Base-by-base conservation (phyloP, 2,329 filamentous ascomycete species). In the Sporothrix inflata region DNA sequence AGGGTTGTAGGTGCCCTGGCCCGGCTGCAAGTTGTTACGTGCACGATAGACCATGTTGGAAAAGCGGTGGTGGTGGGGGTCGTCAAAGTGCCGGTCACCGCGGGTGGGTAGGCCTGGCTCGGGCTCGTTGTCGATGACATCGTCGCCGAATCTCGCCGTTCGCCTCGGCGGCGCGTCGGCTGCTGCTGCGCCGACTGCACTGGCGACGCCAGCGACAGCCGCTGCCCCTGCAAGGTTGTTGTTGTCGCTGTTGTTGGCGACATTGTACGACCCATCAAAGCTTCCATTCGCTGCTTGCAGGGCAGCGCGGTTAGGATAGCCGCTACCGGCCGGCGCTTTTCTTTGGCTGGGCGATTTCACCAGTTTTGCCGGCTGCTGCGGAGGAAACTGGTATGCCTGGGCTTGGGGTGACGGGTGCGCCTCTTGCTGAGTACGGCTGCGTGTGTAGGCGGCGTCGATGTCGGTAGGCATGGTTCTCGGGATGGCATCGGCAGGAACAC, bases 1-100 rank as follows among this genome's bases (percentile, higher is more conserved):
- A 4, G 87, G 83, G 40, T 88, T 81, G 78, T 92, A 93, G 49
- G 87, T 79, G 19, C 86, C 86, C 70, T 86, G 80, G 45, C 87
- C 84, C 11, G 87, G 86, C 47, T 77, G 78, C 72, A 85, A 78
- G 27, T 82, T 80, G 60, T 83, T 81, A 14, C 79, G 80, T 53
- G 78, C 82, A 75, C 78, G 85, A 79, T 79, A 85, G 67, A 80
- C 79, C 79, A 80, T 81, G 74, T 80, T 85, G 51, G 79, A 83
- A 71, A 82, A 78, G 73, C 78, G 81, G 77, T 83, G 78, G 74
- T 78, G 75, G 72, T 81, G 79, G 1, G 71, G 60, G 19, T 70
- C 57, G 47, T 75, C 73, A 24, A 75, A 76, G 12, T 63, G 75
- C 4, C 71, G 71, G 27, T 73, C n/a, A 77, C 78, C 30, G 78